Evolutionary conservation across 2,329 filamentous ascomycete genomes (phyloP).

Genomic region (Pseudopyricularia cyperi): DNA sequence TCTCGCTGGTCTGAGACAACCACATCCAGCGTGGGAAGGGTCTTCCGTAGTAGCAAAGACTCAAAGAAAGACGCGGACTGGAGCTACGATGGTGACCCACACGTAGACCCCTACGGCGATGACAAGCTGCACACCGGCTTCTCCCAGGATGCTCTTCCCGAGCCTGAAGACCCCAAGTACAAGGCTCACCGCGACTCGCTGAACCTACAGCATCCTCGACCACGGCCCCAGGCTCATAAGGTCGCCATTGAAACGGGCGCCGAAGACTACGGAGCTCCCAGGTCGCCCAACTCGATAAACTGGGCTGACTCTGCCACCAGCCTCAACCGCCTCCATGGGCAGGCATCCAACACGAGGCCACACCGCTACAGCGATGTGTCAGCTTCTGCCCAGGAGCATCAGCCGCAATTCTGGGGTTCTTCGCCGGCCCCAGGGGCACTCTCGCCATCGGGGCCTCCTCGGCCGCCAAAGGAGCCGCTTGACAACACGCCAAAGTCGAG

Average conservation of each 20-base stretch:
- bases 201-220: slow-evolving; percentile 69
- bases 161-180: slow-evolving; percentile 60
- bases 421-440: slow-evolving; percentile 22
- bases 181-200: slow-evolving; percentile 70
- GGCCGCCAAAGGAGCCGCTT: slow-evolving; percentile 51
- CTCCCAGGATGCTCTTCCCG: slow-evolving; percentile 34
- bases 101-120: slow-evolving; percentile 40
- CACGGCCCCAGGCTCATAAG: slow-evolving; percentile 59
- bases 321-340: slow-evolving; percentile 36
- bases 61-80: slow-evolving; percentile 72
- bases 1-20: slow-evolving; percentile 98
- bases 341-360: slow-evolving; percentile 22
- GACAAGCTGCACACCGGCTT: slow-evolving; percentile 48
- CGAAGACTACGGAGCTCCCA: slow-evolving; percentile 48
- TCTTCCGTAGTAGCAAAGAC: slow-evolving; percentile 45
- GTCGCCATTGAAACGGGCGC: slow-evolving; percentile 56
- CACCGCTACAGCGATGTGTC: slow-evolving; percentile 33
- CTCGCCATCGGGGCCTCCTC: slow-evolving; percentile 26
- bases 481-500: slow-evolving; percentile 27
- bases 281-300: slow-evolving; percentile 46
- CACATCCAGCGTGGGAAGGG: slow-evolving; percentile 63
- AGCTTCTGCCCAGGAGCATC: slow-evolving; percentile 8
- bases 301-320: slow-evolving; percentile 51
- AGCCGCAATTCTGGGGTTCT: slow-evolving; percentile 29
- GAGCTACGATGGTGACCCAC: slow-evolving; percentile 49